Conservation (phyloP, 805 yeast genomes). For the Danielia reshetovae region DNA sequence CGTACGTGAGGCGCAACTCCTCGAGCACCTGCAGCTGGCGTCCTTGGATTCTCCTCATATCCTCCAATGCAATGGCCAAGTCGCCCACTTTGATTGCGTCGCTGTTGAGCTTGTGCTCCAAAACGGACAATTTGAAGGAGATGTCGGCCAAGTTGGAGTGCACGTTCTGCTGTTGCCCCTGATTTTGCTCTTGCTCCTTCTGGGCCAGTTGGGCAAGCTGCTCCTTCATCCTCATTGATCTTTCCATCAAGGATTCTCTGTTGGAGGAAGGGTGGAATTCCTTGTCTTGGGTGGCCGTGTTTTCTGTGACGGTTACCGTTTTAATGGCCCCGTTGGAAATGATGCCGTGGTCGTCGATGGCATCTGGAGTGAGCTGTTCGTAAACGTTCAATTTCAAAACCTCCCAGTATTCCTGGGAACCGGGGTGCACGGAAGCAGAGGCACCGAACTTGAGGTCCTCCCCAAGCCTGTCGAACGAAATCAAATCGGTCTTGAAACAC, state of each 20-base stretch:
- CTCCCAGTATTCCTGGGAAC: conserved; percentile 57
- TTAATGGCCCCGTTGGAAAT: conserved; percentile 42
- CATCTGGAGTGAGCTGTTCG: conserved; percentile 50
- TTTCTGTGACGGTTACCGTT: conserved; percentile 18
- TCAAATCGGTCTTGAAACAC: conserved; percentile 60
- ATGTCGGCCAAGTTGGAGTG: conserved; percentile 9
- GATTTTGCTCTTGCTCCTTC: conserved; percentile 1
- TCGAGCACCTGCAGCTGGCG: conserved; percentile 17
- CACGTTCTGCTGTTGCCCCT: conserved; percentile 2
- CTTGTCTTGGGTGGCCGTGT: conserved; percentile 1
- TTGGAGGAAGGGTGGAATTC: conserved; percentile 17
- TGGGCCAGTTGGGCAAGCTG: no score
- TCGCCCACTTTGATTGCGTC: conserved; percentile 9
- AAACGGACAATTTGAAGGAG: conserved; percentile 6
- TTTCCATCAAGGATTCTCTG: conserved; percentile 38
- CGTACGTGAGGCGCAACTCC: conserved; percentile 17
- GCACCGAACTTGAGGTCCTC: conserved; percentile 48
- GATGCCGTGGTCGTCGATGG: conserved; percentile 54
- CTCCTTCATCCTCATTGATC: conserved; percentile 23
- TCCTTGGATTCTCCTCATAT: conserved; percentile 14
- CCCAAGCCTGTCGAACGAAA: conserved; percentile 38
- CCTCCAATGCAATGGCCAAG: conserved; percentile 13
- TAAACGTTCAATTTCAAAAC: conserved; percentile 55
- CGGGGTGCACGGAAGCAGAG: conserved; percentile 36
- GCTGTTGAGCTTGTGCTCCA: conserved; percentile 7